A percentile compares a stretch with the other conserved stretches of the same genome.
These are phyloP conservation scores for Eleusine indica DNA, from an alignment of 176 grass and related monocot species.

Conservation along the genomic window DNA sequence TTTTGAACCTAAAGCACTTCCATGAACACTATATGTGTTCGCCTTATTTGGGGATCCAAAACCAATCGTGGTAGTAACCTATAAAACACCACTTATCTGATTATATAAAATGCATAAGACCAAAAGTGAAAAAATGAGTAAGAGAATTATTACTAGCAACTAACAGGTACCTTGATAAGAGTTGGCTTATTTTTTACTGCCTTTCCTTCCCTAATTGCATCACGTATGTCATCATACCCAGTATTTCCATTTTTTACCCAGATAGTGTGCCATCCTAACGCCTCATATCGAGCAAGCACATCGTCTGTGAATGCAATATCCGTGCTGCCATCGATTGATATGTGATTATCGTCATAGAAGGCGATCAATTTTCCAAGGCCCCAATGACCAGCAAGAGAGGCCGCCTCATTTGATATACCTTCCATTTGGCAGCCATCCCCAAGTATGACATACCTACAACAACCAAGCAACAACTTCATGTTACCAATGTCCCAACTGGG, in stretches of 20 bases:
- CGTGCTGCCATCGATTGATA: conserved; percentile 88
- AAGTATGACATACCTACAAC: conserved; percentile 68
- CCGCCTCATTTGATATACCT: conserved; percentile 79
- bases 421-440: conserved; percentile 98
- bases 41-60: conserved; percentile 94
- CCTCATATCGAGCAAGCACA: conserved; percentile 69
- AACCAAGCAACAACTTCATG: conserved; percentile 12
- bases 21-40: conserved; percentile 81
- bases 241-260: conserved; percentile 94
- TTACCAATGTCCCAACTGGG: background rate
- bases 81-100: background rate
- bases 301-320: conserved; percentile 89
- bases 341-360: conserved; percentile 98
- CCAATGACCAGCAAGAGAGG: conserved; percentile 91
- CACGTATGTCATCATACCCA: conserved; percentile 83
- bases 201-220: conserved; percentile 79
- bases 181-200: conserved; percentile 84
- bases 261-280: conserved; percentile 92
- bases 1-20: conserved; percentile 84
- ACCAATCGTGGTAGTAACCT: conserved; percentile 92
- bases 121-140: conserved; percentile 16
- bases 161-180: conserved; percentile 68
- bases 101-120: background rate
- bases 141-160: background rate
- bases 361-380: conserved; percentile 91